Evolutionary conservation across 2,329 filamentous ascomycete genomes (phyloP).

Genomic region (Trichoderma arundinaceum): DNA sequence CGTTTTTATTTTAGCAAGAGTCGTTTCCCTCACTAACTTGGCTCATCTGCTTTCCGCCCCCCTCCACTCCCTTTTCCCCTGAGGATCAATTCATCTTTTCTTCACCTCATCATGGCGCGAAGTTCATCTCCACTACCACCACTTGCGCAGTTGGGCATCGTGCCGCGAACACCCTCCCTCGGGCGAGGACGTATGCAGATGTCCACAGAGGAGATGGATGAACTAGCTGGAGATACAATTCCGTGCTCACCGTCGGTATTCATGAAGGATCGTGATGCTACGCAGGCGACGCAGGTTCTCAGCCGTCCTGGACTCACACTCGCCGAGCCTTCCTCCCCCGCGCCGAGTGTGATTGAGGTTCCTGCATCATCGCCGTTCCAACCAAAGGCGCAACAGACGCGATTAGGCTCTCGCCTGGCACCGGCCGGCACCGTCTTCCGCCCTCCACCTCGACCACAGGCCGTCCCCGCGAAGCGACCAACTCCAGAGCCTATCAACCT

Average conservation of each 20-base stretch:
- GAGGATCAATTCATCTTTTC: slow-evolving; percentile 20
- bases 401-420: slow-evolving; percentile 67
- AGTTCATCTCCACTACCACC: slow-evolving; percentile 44
- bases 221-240: slow-evolving; percentile 53
- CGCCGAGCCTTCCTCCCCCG: slow-evolving; percentile 50
- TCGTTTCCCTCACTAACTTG: slow-evolving; percentile 29
- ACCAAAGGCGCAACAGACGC: slow-evolving; percentile 39
- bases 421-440: slow-evolving; percentile 76
- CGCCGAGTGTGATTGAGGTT: slow-evolving; percentile 69
- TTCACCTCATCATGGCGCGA: slow-evolving; percentile 39
- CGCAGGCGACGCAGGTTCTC: slow-evolving; percentile 57
- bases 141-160: slow-evolving; percentile 40
- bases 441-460: slow-evolving; percentile 47
- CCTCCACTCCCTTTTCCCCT: slow-evolving; percentile 11
- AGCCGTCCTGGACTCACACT: slow-evolving; percentile 46
- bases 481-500: slow-evolving; percentile 53
- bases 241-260: slow-evolving; percentile 51
- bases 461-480: slow-evolving; percentile 44
- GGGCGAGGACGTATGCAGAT: slow-evolving; percentile 37
- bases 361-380: slow-evolving; percentile 84
- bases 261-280: slow-evolving; percentile 43
- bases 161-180: slow-evolving; percentile 40
- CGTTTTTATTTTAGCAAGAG: slow-evolving; percentile 26
- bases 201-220: slow-evolving; percentile 48
- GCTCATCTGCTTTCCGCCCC: slow-evolving; percentile 16